Percentiles rank a stretch among this genome's conserved stretches.
phyloP scores from a whole-genome alignment of 805 yeast species.

The Dipodascus geniculatus region DNA sequence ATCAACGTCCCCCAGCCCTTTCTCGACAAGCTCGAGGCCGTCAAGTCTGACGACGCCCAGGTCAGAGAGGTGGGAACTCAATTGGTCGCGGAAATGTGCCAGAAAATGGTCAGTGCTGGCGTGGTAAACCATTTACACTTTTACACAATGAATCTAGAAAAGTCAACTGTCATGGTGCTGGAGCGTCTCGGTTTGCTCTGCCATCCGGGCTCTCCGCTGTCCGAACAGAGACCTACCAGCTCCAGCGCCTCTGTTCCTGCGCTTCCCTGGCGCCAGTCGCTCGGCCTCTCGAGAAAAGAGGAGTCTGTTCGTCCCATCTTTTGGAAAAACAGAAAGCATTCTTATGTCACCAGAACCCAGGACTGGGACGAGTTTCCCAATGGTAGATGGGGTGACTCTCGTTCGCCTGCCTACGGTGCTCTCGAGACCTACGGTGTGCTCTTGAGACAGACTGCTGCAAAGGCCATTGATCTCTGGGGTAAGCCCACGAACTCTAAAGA shows the following conservation, averaged over 20 bases:
- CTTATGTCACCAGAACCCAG: slow-evolving; percentile 79
- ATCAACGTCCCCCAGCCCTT: slow-evolving; percentile 69
- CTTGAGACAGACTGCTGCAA: slow-evolving; percentile 63
- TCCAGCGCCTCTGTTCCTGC: slow-evolving; percentile 10
- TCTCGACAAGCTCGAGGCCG: slow-evolving; percentile 57
- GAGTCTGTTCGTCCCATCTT: slow-evolving; percentile 89
- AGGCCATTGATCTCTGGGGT: slow-evolving; percentile 84
- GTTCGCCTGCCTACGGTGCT: slow-evolving; percentile 95
- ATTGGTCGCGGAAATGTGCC: slow-evolving; percentile 75
- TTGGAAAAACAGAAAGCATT: slow-evolving; percentile 89
- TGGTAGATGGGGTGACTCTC: slow-evolving; percentile 97
- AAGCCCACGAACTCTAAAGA: slow-evolving; percentile 51
- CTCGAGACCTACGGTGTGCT: slow-evolving; percentile 71
- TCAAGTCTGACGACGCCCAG: slow-evolving; percentile 79
- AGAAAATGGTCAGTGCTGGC: slow-evolving; percentile 55
- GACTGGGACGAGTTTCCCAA: slow-evolving; percentile 98
- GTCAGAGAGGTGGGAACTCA: slow-evolving; percentile 82
- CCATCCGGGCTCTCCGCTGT: slow-evolving; percentile 20
- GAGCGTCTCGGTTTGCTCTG: slow-evolving; percentile 52
- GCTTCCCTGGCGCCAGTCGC: slow-evolving; percentile 83
- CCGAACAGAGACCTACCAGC: slow-evolving; percentile 27
- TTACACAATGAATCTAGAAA: slow-evolving; percentile 95
- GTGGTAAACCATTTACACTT: slow-evolving; percentile 72
- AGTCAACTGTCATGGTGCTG: slow-evolving; percentile 77
- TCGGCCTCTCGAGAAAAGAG: slow-evolving; percentile 65